Evolutionary conservation across 148 eudicot genomes (phyloP).

Genomic region (Rheum nobile): DNA sequence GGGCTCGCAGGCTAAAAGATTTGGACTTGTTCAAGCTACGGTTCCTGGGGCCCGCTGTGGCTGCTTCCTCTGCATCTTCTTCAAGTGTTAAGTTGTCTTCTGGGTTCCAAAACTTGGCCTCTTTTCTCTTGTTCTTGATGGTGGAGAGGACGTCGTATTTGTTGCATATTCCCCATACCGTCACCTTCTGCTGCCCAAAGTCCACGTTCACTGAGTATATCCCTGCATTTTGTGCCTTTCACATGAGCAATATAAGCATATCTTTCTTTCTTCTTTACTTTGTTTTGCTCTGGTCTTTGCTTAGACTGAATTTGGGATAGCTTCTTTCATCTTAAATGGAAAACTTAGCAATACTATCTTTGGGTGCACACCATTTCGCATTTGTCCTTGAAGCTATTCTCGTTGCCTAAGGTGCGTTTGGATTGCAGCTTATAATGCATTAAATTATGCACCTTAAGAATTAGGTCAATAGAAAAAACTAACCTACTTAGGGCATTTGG

Average conservation of each 20-base stretch:
- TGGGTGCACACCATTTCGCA: too few relatives aligned
- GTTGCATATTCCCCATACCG: conserved; percentile 97
- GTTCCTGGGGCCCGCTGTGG: conserved; percentile 3
- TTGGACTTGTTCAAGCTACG: conserved; percentile 35
- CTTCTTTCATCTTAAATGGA: too few relatives aligned
- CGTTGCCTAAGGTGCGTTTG: too few relatives aligned
- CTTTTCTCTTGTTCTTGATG: conserved; percentile 69
- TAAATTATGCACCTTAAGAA: too few relatives aligned
- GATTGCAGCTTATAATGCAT: neutral
- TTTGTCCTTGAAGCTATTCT: too few relatives aligned
- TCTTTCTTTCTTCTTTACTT: too few relatives aligned
- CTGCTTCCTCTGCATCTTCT: conserved; percentile 14
- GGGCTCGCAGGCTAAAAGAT: conserved; percentile 50
- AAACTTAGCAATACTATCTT: too few relatives aligned
- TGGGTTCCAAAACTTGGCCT: conserved; percentile 54
- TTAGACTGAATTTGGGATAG: too few relatives aligned
- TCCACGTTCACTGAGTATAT: conserved; percentile 80
- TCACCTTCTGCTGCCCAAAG: conserved; percentile 72
- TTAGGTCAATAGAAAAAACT: too few relatives aligned
- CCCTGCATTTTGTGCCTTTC: conserved; percentile 27
- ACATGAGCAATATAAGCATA: neutral
- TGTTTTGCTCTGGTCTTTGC: too few relatives aligned
- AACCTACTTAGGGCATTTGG: too few relatives aligned
- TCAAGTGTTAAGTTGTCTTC: conserved; percentile 29
- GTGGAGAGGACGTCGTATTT: conserved; percentile 55